Conservation (phyloP, 2,329 filamentous ascomycete species). For the Scolecobasidium constrictum region DNA sequence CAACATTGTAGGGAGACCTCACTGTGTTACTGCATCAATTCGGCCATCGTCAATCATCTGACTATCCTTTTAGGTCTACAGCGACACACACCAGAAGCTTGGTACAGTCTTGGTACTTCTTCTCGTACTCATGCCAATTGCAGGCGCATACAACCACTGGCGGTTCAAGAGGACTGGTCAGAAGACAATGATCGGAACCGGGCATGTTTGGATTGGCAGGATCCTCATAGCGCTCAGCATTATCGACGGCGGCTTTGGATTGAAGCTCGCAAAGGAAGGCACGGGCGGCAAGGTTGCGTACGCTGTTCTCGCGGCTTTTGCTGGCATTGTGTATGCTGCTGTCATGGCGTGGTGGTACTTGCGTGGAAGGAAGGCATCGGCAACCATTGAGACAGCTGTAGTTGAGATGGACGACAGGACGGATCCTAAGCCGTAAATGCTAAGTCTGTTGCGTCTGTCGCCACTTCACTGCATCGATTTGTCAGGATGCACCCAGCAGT, state of each 20-base stretch:
- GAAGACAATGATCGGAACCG: neutral
- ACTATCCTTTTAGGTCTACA: too few relatives aligned
- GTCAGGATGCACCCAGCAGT: too few relatives aligned
- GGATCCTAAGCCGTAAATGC: too few relatives aligned
- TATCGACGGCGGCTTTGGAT: neutral
- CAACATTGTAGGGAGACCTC: neutral
- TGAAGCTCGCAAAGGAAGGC: neutral
- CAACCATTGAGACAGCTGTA: too few relatives aligned
- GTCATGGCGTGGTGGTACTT: neutral
- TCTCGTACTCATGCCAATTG: neutral
- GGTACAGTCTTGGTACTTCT: neutral
- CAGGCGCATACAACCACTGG: neutral
- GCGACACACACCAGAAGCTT: neutral
- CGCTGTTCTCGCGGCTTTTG: neutral
- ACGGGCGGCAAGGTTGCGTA: constrained; percentile 11
- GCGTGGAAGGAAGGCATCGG: neutral
- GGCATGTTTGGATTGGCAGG: neutral
- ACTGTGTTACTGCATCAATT: too few relatives aligned
- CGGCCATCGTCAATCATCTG: too few relatives aligned
- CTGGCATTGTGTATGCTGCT: neutral
- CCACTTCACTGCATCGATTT: too few relatives aligned
- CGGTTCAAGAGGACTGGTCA: neutral
- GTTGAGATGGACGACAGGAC: too few relatives aligned
- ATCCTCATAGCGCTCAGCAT: neutral
- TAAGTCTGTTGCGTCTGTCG: too few relatives aligned